These are phyloP conservation scores for Candida suzukii DNA, from an alignment of 805 yeast species.

Conservation along the genomic window DNA sequence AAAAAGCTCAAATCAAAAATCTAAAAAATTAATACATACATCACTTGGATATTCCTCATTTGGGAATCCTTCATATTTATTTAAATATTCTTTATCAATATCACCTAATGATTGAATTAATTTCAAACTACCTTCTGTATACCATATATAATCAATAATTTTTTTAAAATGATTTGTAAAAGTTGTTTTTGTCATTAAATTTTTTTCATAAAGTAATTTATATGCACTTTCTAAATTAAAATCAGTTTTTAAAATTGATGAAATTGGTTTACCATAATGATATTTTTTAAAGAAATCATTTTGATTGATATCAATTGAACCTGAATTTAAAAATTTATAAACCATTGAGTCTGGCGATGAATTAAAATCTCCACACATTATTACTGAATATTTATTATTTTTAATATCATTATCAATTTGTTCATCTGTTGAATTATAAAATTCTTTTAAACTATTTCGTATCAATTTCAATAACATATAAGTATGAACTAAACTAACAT, in stretches of 20 bases:
- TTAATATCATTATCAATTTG: constrained; percentile 10
- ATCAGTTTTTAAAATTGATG: neutral
- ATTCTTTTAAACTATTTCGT: constrained; percentile 19
- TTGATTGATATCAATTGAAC: constrained; percentile 11
- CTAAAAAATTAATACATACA: constrained; percentile 1
- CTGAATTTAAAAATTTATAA: constrained; percentile 27
- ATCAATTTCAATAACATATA: constrained; percentile 33
- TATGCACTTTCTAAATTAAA: constrained; percentile 21
- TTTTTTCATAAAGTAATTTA: constrained; percentile 14
- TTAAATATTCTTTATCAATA: constrained; percentile 27
- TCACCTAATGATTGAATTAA: constrained; percentile 46
- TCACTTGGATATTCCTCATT: constrained; percentile 55
- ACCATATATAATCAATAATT: constrained; percentile 56
- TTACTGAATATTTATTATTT: constrained; percentile 24
- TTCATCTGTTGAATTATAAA: constrained; percentile 5
- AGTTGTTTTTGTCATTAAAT: constrained; percentile 29
- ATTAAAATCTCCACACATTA: constrained; percentile 54
- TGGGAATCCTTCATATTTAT: constrained; percentile 37
- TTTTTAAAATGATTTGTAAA: constrained; percentile 43
- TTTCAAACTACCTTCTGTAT: constrained; percentile 29
- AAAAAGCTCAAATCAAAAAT: neutral
- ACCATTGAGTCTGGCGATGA: constrained; percentile 44
- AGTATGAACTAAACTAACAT: constrained; percentile 48
- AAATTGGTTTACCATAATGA: neutral
- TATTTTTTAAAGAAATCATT: constrained; percentile 9